phyloP scores from a whole-genome alignment of 2,329 filamentous ascomycete genomes.

The Pyrenophora tritici-repentis region DNA sequence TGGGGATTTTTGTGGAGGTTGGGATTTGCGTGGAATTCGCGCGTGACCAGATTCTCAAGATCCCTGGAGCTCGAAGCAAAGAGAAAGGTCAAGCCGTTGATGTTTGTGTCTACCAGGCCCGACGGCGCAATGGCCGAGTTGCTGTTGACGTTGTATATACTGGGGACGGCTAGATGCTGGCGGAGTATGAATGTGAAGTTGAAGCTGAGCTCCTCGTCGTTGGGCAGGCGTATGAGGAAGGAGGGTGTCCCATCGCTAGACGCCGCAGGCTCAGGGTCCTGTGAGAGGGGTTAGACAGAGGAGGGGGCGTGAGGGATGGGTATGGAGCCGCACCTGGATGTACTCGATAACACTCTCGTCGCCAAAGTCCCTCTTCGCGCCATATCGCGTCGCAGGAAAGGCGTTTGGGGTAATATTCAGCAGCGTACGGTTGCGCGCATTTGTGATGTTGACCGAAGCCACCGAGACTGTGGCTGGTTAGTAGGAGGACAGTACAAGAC shows the following conservation, averaged over 20 bases:
- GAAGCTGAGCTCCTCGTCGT: constrained; percentile 91
- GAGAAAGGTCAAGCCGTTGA: constrained; percentile 90
- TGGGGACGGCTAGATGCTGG: constrained; percentile 54
- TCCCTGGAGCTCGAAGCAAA: constrained; percentile 85
- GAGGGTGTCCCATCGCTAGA: constrained; percentile 57
- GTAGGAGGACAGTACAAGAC: constrained; percentile 7
- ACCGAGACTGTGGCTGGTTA: constrained; percentile 71
- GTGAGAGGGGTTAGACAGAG: constrained; percentile 47
- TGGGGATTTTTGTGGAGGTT: constrained; percentile 98
- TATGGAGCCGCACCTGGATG: constrained; percentile 70
- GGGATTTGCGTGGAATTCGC: constrained; percentile 95
- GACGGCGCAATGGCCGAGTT: constrained; percentile 53
- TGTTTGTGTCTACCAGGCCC: constrained; percentile 67
- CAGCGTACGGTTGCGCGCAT: constrained; percentile 75
- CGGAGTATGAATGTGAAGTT: constrained; percentile 87
- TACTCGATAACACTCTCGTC: constrained; percentile 84
- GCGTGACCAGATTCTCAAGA: constrained; percentile 88
- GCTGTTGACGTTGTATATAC: constrained; percentile 48
- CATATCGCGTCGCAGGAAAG: constrained; percentile 81
- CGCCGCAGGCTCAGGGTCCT: constrained; percentile 70
- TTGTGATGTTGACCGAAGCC: constrained; percentile 80
- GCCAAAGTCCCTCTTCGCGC: constrained; percentile 70
- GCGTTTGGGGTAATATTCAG: constrained; percentile 82
- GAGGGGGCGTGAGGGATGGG: background rate
- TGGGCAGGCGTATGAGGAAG: constrained; percentile 84